A percentile compares a stretch with the other conserved stretches of the same genome.
Conservation (phyloP, 2,329 filamentous ascomycete genomes). For the Fusarium vanettenii region DNA sequence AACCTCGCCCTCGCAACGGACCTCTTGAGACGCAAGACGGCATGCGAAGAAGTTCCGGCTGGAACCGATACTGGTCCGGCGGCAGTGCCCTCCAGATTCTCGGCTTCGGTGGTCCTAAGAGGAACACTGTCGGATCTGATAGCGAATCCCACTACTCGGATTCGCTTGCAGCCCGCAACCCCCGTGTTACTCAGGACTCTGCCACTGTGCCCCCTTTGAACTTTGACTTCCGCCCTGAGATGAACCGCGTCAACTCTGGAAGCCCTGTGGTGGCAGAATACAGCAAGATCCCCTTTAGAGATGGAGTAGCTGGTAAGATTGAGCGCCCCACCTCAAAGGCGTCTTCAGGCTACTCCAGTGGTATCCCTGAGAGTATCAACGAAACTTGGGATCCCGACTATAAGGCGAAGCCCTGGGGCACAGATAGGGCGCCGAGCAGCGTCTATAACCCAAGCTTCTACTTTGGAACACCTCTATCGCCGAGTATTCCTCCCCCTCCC, state of each 20-base stretch:
- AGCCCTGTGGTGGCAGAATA: slow-evolving; percentile 77
- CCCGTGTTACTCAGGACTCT: slow-evolving; percentile 72
- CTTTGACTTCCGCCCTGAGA: slow-evolving; percentile 70
- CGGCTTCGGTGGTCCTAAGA: slow-evolving; percentile 64
- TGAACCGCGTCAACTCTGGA: slow-evolving; percentile 75
- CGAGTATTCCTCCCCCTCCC: slow-evolving; percentile 47
- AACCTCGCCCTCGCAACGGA: slow-evolving; percentile 51
- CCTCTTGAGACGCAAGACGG: slow-evolving; percentile 54
- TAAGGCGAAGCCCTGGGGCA: slow-evolving; percentile 60
- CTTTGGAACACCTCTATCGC: slow-evolving; percentile 54
- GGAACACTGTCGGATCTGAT: slow-evolving; percentile 66
- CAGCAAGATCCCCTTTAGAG: slow-evolving; percentile 61
- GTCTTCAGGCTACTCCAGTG: slow-evolving; percentile 70
- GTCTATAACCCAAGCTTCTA: slow-evolving; percentile 62
- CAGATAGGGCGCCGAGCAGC: slow-evolving; percentile 63
- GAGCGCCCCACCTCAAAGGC: slow-evolving; percentile 66
- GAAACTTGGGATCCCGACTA: slow-evolving; percentile 66
- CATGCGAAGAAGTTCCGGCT: slow-evolving; percentile 74
- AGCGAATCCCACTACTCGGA: slow-evolving; percentile 67
- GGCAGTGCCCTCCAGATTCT: slow-evolving; percentile 76
- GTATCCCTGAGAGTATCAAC: slow-evolving; percentile 72
- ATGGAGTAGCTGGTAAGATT: slow-evolving; percentile 71
- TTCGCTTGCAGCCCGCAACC: slow-evolving; percentile 36
- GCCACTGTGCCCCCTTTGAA: slow-evolving; percentile 76
- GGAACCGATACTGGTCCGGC: slow-evolving; percentile 83